Conservation (phyloP, 2,329 filamentous ascomycete genomes). For the Basipetospora chlamydospora region DNA sequence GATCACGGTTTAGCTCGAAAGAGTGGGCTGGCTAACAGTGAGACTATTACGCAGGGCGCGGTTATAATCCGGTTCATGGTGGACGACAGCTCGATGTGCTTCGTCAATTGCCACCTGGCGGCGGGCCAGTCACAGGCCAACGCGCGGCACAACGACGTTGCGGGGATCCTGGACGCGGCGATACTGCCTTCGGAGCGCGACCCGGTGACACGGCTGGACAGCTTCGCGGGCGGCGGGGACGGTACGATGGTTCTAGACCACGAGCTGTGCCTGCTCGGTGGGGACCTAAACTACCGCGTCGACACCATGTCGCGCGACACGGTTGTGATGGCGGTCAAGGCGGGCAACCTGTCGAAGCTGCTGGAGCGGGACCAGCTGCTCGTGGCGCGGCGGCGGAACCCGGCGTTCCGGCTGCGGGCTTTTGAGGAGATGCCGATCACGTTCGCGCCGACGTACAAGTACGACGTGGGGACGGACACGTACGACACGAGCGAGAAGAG, state of each 20-base stretch:
- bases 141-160: slow-evolving; percentile 83
- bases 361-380: slow-evolving; percentile 89
- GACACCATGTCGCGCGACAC: slow-evolving; percentile 92
- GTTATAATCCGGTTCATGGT: slow-evolving; percentile 82
- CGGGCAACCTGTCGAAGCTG: slow-evolving; percentile 69
- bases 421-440: slow-evolving; percentile 86
- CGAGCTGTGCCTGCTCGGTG: slow-evolving; percentile 92
- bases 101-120: slow-evolving; percentile 93
- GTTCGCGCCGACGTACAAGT: slow-evolving; percentile 96
- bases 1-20: too few species aligned
- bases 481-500: slow-evolving; percentile 95
- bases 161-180: slow-evolving; percentile 69
- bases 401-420: slow-evolving; percentile 72
- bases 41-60: slow-evolving; percentile 53
- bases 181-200: slow-evolving; percentile 62
- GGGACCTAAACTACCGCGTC: slow-evolving; percentile 95
- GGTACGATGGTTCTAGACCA: slow-evolving; percentile 92
- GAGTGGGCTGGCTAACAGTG: background rate
- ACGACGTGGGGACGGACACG: slow-evolving; percentile 85
- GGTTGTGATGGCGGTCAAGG: slow-evolving; percentile 71
- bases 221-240: slow-evolving; percentile 82
- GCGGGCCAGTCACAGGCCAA: slow-evolving; percentile 85
- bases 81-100: slow-evolving; percentile 87
- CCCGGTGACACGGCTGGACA: slow-evolving; percentile 53
- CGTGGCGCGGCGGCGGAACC: slow-evolving; percentile 76